Evolutionary conservation across 2,329 filamentous ascomycete genomes (phyloP), one percentile per base, ranked within the genome.

Genomic region (Ceratocystis alfenasii): DNA sequence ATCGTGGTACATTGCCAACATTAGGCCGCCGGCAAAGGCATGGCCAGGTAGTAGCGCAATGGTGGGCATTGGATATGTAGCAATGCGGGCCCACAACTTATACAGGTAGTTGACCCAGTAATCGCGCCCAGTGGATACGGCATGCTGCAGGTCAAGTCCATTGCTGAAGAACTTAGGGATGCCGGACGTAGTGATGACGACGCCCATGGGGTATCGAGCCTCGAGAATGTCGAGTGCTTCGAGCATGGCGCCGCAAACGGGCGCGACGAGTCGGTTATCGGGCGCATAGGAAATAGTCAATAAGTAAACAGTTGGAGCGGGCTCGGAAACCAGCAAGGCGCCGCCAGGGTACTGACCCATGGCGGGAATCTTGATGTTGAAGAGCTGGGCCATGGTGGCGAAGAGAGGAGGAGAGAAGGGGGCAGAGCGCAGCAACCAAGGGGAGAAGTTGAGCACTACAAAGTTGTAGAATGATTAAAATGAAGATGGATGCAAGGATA

Each of bases 141-240:
- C 87, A 72, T 88, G 82, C 48, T 84, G 79, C 15, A 92, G 81
- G 74, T 94, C 88, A n/a, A 94, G 80, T 0, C 89, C 89, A 75
- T 93, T 93, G 74, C 82, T 87, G 77, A 88, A 94, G 79, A 93
- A 93, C 73, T 94, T 94, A 63, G 78, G 74, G 67, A 92, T 87
- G 61, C 80, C 83, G 53, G 85, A 88, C 0, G 89, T 93, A 4
- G 89, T 93, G 67, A 92, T 78, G 15, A 94, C 79, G 5, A 92
- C 88, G 64, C 89, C 89, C n/a, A 82, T 81, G 0, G 82, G 79
- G 71, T 87, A 80, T 61, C 73, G 71, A 65, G 80, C 80, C 74
- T 91, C 87, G 71, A 94, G 76, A 25, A 89, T 84, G 76, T 94
- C 88, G 68, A 94, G 83, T 3, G 88, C 87, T 10, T 85, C 77